Evolutionary conservation across 345 rosid species (phyloP), one percentile per base, ranked within the genome.

Genomic region (Orychophragmus violaceus): DNA sequence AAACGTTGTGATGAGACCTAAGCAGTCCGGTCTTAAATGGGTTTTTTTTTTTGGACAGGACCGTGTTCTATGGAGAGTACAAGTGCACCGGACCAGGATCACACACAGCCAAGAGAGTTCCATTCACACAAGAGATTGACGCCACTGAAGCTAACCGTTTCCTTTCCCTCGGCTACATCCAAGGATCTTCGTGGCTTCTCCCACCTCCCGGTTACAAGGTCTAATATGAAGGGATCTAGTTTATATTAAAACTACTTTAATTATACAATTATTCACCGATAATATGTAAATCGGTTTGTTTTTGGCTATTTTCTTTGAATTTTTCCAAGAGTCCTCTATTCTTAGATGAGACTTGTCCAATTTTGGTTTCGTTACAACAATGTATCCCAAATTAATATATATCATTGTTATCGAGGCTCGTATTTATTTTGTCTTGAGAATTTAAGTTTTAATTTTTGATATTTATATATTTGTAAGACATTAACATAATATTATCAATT

Each of bases 171-270:
- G 77, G 71, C 53, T 84, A 58, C 70, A 77, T 91, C 19, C 17
- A 68, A 3, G 94, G 81, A 21, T 65, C 85, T 46, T 75, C 59
- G 28, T 91, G 96, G 96, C 46, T 88, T 54, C 94, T 88, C 58
- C 94, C 90, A 53, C 85, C 88, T 56, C 96, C 91, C 0, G 18
- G 5, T 68, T 27, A 16, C 23, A 57, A n/a, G 71, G 19, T 71
- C 78, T 45, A 36, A 37, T 64, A 46, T 36, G 16, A 46, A 35
- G 39, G 30, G 56, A 32, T 39, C 28, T 0, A 21, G 8, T 19
- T 22, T 50, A 5, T 18, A n/a, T 12, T 45, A 52, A 39, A 59
- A 70, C n/a, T n/a, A 52, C 8, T 62, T 11, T 53, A 17, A n/a
- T 12, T 13, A 4, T 5, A 11, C 5, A 8, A 18, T 28, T 53